Percentiles rank a stretch among this genome's conserved stretches.
These are phyloP conservation scores for Suillus bovinus DNA, from an alignment of 768 basidiomycete species.

Conservation along the genomic window DNA sequence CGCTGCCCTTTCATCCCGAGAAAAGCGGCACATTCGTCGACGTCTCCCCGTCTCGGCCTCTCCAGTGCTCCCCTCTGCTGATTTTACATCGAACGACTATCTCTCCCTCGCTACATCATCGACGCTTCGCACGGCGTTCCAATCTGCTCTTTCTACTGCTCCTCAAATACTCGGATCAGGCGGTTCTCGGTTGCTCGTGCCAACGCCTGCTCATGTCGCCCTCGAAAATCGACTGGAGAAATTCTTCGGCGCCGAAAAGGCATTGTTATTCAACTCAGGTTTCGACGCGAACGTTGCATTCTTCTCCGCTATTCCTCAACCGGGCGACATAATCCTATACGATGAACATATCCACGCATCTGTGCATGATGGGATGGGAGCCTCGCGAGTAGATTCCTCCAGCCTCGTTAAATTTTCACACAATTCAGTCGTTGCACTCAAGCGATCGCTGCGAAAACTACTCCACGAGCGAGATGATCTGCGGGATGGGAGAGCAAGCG, in stretches of 20 bases:
- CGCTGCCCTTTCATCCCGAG: slow-evolving; percentile 62
- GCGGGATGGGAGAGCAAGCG: slow-evolving; percentile 40
- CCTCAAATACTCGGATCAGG: slow-evolving; percentile 81
- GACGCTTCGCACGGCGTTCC: slow-evolving; percentile 56
- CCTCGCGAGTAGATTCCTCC: slow-evolving; percentile 45
- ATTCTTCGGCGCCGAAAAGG: slow-evolving; percentile 65
- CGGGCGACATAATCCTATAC: slow-evolving; percentile 73
- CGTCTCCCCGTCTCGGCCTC: slow-evolving; percentile 54
- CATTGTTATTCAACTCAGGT: slow-evolving; percentile 89
- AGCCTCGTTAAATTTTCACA: slow-evolving; percentile 61
- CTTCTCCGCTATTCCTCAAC: slow-evolving; percentile 78
- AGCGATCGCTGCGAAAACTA: slow-evolving; percentile 43
- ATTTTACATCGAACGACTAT: slow-evolving; percentile 94
- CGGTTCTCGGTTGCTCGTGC: slow-evolving; percentile 83
- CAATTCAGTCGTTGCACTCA: slow-evolving; percentile 61
- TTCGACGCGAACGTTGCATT: slow-evolving; percentile 92
- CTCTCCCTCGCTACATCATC: slow-evolving; percentile 73
- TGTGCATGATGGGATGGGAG: slow-evolving; percentile 88
- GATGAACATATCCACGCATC: slow-evolving; percentile 91
- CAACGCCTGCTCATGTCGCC: slow-evolving; percentile 51
- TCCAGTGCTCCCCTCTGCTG: slow-evolving; percentile 38
- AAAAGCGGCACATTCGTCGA: slow-evolving; percentile 66
- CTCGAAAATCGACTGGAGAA: slow-evolving; percentile 68
- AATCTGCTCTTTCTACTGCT: slow-evolving; percentile 47
- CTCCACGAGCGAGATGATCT: slow-evolving; percentile 38